These are phyloP conservation scores for Calonectria honghensis DNA, from an alignment of 2,329 filamentous ascomycete species.

Conservation along the genomic window DNA sequence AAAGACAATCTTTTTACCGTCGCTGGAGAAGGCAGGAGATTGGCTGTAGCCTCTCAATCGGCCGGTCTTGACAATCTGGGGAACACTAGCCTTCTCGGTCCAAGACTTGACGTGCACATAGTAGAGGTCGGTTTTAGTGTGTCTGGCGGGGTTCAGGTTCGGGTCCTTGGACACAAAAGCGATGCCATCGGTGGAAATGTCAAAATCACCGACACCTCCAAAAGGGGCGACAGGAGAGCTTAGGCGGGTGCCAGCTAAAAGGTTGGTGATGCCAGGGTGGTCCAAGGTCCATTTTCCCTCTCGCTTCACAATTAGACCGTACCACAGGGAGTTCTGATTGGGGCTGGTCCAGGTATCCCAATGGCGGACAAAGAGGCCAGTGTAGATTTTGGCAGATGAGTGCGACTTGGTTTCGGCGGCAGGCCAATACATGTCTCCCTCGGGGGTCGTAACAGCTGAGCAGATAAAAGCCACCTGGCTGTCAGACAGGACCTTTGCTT, in stretches of 20 bases:
- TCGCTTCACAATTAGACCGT: conserved; percentile 75
- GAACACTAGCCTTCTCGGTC: conserved; percentile 70
- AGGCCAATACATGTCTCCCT: conserved; percentile 82
- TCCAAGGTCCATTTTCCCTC: conserved; percentile 65
- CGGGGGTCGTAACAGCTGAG: conserved; percentile 79
- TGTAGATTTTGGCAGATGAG: conserved; percentile 83
- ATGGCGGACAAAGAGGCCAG: conserved; percentile 85
- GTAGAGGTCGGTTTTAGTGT: conserved; percentile 90
- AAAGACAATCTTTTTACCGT: conserved; percentile 83
- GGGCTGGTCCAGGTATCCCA: conserved; percentile 86
- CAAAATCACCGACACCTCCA: conserved; percentile 87
- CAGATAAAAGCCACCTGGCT: conserved; percentile 73
- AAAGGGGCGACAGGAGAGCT: conserved; percentile 85
- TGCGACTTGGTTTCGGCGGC: conserved; percentile 75
- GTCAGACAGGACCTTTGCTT: conserved; percentile 70
- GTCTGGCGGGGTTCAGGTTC: conserved; percentile 80
- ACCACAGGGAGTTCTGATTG: conserved; percentile 84
- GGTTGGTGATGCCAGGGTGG: conserved; percentile 74
- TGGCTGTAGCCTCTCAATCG: conserved; percentile 78
- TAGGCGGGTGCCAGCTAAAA: conserved; percentile 75
- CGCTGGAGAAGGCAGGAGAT: conserved; percentile 83
- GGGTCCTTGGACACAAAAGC: conserved; percentile 87
- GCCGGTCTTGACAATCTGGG: conserved; percentile 72
- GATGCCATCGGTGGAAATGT: conserved; percentile 79
- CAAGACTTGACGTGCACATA: conserved; percentile 80